A percentile compares a stretch with the other conserved stretches of the same genome.
Conservation (phyloP, 306 rosid genomes). For the Casuarina cunninghamiana region DNA sequence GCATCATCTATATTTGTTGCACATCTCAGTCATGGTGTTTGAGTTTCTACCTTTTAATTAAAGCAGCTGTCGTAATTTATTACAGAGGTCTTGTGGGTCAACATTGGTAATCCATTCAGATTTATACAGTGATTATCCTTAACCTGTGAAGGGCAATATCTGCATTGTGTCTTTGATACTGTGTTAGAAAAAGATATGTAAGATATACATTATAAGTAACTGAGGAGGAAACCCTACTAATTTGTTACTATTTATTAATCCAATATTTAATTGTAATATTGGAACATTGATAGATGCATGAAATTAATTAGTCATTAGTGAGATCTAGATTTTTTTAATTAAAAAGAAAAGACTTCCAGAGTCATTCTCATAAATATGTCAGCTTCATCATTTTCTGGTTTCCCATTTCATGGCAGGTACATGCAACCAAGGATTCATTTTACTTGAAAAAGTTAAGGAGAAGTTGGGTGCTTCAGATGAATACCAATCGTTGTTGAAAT, state of each 20-base stretch:
- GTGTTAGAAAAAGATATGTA: not conserved
- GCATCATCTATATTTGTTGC: conserved; percentile 4
- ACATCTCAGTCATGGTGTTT: conserved; percentile 17
- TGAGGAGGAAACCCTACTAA: not conserved
- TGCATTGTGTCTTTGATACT: not conserved
- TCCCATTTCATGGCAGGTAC: conserved; percentile 55
- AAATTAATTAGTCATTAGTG: not conserved
- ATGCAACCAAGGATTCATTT: conserved; percentile 75
- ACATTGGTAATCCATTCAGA: not conserved
- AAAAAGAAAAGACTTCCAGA: not conserved
- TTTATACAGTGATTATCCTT: not conserved
- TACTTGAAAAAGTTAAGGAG: conserved; percentile 89
- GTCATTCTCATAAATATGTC: not conserved
- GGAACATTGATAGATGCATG: not conserved
- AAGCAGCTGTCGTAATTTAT: conserved; percentile 1
- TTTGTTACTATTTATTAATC: not conserved
- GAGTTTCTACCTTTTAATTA: not conserved
- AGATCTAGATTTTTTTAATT: not conserved
- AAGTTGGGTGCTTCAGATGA: conserved; percentile 79
- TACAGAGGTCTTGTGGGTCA: not conserved
- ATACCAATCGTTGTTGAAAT: conserved; percentile 83
- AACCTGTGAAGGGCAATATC: not conserved
- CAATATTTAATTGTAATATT: not conserved
- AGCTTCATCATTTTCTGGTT: conserved; percentile 16
- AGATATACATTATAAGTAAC: not conserved